phyloP scores from a whole-genome alignment of 2,329 filamentous ascomycete species.

The Metarhizium robertsii region DNA sequence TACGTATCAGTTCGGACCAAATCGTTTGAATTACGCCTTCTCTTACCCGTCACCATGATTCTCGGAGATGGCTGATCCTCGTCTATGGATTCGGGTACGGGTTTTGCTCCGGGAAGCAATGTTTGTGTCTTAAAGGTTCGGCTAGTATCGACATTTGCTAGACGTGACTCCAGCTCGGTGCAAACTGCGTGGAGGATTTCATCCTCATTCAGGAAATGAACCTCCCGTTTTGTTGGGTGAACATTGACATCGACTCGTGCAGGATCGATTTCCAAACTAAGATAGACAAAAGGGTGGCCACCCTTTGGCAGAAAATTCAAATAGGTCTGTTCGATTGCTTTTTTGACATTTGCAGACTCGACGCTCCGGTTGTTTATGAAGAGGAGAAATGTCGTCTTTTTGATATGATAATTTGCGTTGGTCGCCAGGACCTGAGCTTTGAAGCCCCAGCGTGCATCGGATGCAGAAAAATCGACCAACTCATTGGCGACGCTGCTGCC shows the following conservation, averaged over 20 bases:
- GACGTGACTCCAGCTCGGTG: slow-evolving; percentile 63
- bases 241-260: slow-evolving; percentile 93
- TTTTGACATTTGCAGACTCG: slow-evolving; percentile 80
- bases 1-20: slow-evolving; percentile 84
- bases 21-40: slow-evolving; percentile 51
- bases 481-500: slow-evolving; percentile 80
- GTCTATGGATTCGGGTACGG: slow-evolving; percentile 15
- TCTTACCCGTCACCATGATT: slow-evolving; percentile 27
- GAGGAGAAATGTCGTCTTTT: slow-evolving; percentile 75
- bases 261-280: slow-evolving; percentile 88
- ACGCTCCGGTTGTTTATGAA: slow-evolving; percentile 97
- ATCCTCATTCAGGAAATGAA: slow-evolving; percentile 95
- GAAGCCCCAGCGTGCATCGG: slow-evolving; percentile 75
- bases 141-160: slow-evolving; percentile 85
- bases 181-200: slow-evolving; percentile 87
- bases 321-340: slow-evolving; percentile 86
- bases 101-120: slow-evolving; percentile 59
- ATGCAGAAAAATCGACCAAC: slow-evolving; percentile 63
- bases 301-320: slow-evolving; percentile 81
- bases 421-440: slow-evolving; percentile 72
- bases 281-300: slow-evolving; percentile 86
- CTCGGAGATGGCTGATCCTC: slow-evolving; percentile 21
- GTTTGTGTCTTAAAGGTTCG: slow-evolving; percentile 92
- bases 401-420: slow-evolving; percentile 91
- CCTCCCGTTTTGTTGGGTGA: slow-evolving; percentile 92